Base-by-base conservation (phyloP, 2,329 filamentous ascomycete species). In the Aspergillus sp. region DNA sequence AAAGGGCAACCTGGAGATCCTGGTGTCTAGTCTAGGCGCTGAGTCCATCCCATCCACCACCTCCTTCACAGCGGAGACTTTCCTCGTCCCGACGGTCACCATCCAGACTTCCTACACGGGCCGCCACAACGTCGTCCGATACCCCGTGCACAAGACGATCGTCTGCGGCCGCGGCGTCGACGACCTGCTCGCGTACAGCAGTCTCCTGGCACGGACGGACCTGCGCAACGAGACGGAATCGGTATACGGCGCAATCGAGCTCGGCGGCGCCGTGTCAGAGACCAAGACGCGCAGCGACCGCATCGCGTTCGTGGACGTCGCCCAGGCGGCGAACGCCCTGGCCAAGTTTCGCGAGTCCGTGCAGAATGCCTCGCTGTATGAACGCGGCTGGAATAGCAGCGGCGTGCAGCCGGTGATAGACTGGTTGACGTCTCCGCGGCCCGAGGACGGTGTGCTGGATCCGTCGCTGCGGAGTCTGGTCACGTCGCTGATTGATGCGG, bases 71-170 rank as follows among this genome's bases (percentile, higher is more conserved):
- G 69, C 74, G 32, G 87, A 92, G 56, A 78, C 83, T 0, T 76
- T 92, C 11, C 79, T 96, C n/a, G 86, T 90, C 16, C 91, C 91
- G 2, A 80, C 79, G 0, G 80, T 95, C 32, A 84, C 89, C 17
- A 88, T 89, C 40, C 83, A 82, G 1, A 80, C 78, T 5, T 85
- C 87, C 13, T 79, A 79, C 54, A 83, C 82, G 14, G 85, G 85
- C 8, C 79, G 84, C 55, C 80, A 84, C 51, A 84, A 85, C 11
- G 81, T 85, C 14, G 79, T 94, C 40, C 83, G 85, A 6, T 90
- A 90, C 42, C 92, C 93, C 0, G 90, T 96, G 1, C 93, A 97
- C 66, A 89, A 86, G 65, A 84, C 87, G 1, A 72, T 96, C 14
- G 63, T 96, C 9, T 81, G 95, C 8, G 85, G 84, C 0, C 81